phyloP scores from a whole-genome alignment of 495 filamentous ascomycete species.

The Aspergillus biplanus region DNA sequence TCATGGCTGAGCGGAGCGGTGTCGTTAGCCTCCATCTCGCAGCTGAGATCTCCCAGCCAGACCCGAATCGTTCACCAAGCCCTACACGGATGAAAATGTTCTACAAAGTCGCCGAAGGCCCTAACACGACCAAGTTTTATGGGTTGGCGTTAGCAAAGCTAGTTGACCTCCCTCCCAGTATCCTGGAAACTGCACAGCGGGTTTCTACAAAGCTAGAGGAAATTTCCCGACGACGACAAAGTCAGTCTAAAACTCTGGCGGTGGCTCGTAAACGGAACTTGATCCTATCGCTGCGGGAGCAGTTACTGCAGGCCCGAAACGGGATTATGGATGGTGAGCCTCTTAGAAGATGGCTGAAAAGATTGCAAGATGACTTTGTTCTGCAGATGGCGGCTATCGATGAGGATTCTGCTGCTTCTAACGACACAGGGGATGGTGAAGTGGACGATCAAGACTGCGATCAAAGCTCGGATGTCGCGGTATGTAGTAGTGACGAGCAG shows the following conservation, averaged over 20 bases:
- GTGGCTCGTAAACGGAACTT: slow-evolving; percentile 69
- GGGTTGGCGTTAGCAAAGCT: slow-evolving; percentile 74
- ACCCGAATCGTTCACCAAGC: slow-evolving; percentile 11
- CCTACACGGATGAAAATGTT: slow-evolving; percentile 75
- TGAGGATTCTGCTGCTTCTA: slow-evolving; percentile 15
- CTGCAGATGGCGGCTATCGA: slow-evolving; percentile 67
- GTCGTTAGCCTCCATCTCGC: slow-evolving; percentile 82
- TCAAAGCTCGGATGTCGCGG: neutral
- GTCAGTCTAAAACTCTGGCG: slow-evolving; percentile 55
- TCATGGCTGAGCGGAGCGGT: slow-evolving; percentile 71
- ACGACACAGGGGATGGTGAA: neutral
- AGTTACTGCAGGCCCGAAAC: slow-evolving; percentile 69
- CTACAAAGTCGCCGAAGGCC: slow-evolving; percentile 76
- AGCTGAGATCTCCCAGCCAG: slow-evolving; percentile 58
- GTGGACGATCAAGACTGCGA: slow-evolving; percentile 2
- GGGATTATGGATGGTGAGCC: slow-evolving; percentile 68
- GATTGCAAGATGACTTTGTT: slow-evolving; percentile 78
- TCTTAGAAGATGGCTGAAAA: slow-evolving; percentile 66
- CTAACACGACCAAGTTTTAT: slow-evolving; percentile 74
- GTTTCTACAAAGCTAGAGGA: slow-evolving; percentile 64
- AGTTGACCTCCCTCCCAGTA: slow-evolving; percentile 67
- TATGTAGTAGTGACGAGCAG: neutral
- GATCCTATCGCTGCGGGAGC: slow-evolving; percentile 73
- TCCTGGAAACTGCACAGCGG: slow-evolving; percentile 67
- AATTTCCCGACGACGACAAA: slow-evolving; percentile 57